phyloP scores from a whole-genome alignment of 2,329 filamentous ascomycete species.

The Amauroascus niger region DNA sequence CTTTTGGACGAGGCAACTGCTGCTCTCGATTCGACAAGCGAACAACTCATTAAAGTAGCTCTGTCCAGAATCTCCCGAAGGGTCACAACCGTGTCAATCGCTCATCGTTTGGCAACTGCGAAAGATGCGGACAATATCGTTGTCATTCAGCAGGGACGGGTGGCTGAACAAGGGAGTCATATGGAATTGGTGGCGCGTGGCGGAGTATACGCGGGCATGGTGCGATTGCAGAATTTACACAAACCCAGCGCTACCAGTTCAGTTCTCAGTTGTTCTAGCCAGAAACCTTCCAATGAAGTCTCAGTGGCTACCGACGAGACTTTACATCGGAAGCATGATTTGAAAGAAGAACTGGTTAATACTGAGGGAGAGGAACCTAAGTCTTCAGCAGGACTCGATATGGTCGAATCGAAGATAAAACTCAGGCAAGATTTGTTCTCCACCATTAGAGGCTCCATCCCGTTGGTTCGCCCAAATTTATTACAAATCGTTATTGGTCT shows the following conservation, averaged over 20 bases:
- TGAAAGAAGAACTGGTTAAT: background rate
- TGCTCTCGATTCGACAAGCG: slow-evolving; percentile 30
- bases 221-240: slow-evolving; percentile 37
- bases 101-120: slow-evolving; percentile 31
- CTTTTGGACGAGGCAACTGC: slow-evolving; percentile 33
- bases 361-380: background rate
- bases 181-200: slow-evolving; percentile 26
- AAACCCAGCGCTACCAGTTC: slow-evolving; percentile 14
- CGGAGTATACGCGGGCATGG: slow-evolving; percentile 42
- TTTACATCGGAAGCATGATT: background rate
- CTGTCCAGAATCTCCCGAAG: slow-evolving; percentile 24
- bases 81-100: slow-evolving; percentile 30
- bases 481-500: slow-evolving; percentile 38
- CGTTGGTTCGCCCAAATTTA: slow-evolving; percentile 35
- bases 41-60: slow-evolving; percentile 29
- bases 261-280: slow-evolving; percentile 3
- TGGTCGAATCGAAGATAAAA: background rate
- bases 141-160: slow-evolving; percentile 27
- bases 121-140: slow-evolving; percentile 33
- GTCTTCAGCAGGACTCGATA: background rate
- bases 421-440: slow-evolving; percentile 17
- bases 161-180: slow-evolving; percentile 30
- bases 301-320: background rate
- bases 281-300: background rate
- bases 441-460: slow-evolving; percentile 27